Base-by-base conservation (phyloP, 371 early-diverging fungal species). In the Basidiobolus meristosporus region DNA sequence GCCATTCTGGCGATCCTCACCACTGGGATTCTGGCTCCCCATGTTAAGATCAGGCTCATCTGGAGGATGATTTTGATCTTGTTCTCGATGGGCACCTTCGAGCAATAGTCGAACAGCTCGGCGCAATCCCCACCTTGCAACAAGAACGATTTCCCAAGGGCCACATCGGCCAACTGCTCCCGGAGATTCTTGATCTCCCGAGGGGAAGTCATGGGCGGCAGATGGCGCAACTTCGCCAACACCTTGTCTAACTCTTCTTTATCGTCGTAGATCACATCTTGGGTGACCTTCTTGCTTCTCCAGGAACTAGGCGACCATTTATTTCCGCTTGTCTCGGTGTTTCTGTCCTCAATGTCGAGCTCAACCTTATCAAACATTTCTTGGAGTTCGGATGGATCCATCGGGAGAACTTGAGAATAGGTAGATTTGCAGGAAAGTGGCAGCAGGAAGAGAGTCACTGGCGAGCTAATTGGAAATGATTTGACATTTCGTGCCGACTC, bases 101-200 rank as follows among this genome's bases (percentile, higher is more conserved):
- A 71, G 56, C 97, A 96, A 55, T 92, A 90, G 48, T 90, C 90
- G 58, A 96, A 96, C 30, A 87, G 70, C 62, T 96, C 97, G 17
- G 97, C 97, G 58, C 97, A 96, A 57, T 93, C 97, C 39, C 97
- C 97, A 44, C 97, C 97, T 60, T 93, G 93, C 22, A 96, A 63
- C 39, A 96, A 57, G 51, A 96, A 93, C 2, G 89, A 76, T 44
- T 88, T 82, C 38, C 86, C 85, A 40, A 76, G 66, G 26, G 91
- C 90, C 15, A 81, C 91, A 49, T 92, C 82, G 15, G 66, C 68
- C 15, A 96, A 67, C 50, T 90, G 88, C 14, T 57, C 55, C 41
- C 80, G 70, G 45, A 96, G 68, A 15, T 70, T 72, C 41, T 75
- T 65, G 57, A 85, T 75, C 70, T 90, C 96, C 12, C 60, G 56